Evolutionary conservation across 129 eudicot genomes (phyloP).

Genomic region (Scalesia atractyloides): DNA sequence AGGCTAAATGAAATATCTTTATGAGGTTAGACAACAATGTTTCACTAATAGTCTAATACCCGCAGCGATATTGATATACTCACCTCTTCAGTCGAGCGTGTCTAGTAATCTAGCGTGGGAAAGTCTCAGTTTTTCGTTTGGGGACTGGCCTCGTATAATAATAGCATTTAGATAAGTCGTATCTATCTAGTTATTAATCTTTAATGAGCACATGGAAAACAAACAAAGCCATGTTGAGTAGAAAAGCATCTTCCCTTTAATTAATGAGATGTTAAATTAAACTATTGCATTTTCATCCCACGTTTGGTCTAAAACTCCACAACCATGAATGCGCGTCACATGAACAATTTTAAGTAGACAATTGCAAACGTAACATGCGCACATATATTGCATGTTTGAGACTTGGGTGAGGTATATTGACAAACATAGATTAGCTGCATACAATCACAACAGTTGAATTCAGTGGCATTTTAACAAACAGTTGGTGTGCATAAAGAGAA

Average conservation of each 20-base stretch:
- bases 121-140: neutral
- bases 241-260: slow-evolving; percentile 35
- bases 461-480: slow-evolving; percentile 40
- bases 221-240: slow-evolving; percentile 27
- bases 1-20: slow-evolving; percentile 24
- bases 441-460: slow-evolving; percentile 13
- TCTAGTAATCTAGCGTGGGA: neutral
- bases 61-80: too few species aligned
- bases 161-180: neutral
- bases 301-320: neutral
- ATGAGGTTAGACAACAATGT: slow-evolving; percentile 21
- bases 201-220: slow-evolving; percentile 30
- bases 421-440: neutral
- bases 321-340: too few species aligned
- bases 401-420: slow-evolving; percentile 1
- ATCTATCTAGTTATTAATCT: neutral
- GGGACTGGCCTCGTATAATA: neutral
- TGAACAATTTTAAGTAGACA: too few species aligned
- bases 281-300: neutral
- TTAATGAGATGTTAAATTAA: slow-evolving; percentile 24
- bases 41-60: slow-evolving; percentile 19
- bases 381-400: slow-evolving; percentile 12
- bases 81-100: too few species aligned
- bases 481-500: slow-evolving; percentile 17
- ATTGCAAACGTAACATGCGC: slow-evolving; percentile 8